Percentiles rank a stretch among this genome's conserved stretches.
Conservation (phyloP, 106 monocot genomes). For the Gastrodia elata region DNA sequence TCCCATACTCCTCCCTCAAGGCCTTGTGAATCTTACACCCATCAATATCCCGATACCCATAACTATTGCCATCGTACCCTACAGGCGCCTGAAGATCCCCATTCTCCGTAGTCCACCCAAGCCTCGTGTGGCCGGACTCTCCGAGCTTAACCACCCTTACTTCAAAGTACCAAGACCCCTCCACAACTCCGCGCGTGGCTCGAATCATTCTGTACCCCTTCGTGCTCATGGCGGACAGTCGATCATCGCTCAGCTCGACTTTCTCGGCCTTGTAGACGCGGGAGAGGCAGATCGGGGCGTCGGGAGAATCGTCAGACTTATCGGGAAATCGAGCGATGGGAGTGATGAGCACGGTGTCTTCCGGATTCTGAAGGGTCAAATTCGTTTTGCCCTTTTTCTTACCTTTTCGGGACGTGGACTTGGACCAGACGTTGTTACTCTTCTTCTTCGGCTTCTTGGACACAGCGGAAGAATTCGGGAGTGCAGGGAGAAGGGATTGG, state of each 20-base stretch:
- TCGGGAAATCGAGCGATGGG: slow-evolving; percentile 68
- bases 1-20: slow-evolving; percentile 74
- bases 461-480: slow-evolving; percentile 5
- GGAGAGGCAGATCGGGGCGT: slow-evolving; percentile 55
- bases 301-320: slow-evolving; percentile 62
- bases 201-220: slow-evolving; percentile 96
- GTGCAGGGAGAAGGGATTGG: background rate
- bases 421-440: slow-evolving; percentile 73
- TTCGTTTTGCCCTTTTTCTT: slow-evolving; percentile 54
- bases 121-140: slow-evolving; percentile 64
- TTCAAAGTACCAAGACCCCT: slow-evolving; percentile 92
- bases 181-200: slow-evolving; percentile 68
- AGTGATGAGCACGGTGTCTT: slow-evolving; percentile 63
- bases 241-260: slow-evolving; percentile 80
- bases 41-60: slow-evolving; percentile 84
- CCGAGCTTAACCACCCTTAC: slow-evolving; percentile 54
- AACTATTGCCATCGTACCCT: slow-evolving; percentile 76
- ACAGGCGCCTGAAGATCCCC: slow-evolving; percentile 95
- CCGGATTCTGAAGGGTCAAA: slow-evolving; percentile 11
- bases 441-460: slow-evolving; percentile 69
- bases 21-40: slow-evolving; percentile 83
- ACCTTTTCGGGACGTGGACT: slow-evolving; percentile 81
- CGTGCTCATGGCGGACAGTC: slow-evolving; percentile 67
- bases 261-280: slow-evolving; percentile 82
- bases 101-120: slow-evolving; percentile 86